Base-by-base conservation (phyloP, 108 stramenopile genomes). In the Aureococcus anophagefferens region DNA sequence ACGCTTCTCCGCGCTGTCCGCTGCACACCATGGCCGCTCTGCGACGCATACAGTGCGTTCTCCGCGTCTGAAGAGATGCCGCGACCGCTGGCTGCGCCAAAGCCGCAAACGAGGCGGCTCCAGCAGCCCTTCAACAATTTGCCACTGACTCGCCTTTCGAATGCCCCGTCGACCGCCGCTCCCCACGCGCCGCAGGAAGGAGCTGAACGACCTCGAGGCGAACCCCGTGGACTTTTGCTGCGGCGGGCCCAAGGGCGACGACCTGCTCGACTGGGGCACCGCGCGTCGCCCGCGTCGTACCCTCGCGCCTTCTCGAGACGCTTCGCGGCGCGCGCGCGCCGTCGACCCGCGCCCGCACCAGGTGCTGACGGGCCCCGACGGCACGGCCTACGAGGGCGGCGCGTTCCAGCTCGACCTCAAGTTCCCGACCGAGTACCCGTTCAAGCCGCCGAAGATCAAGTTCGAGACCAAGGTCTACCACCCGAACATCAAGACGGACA, bases 401-500 rank as follows among this genome's bases (percentile, higher is more conserved):
- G 66, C 68, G 46, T 93, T 91, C 69, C 68, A 77, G 62, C 45
- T 93, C 35, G 75, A 79, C 35, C 62, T 91, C 18, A 79, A 85
- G 40, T 89, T 93, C 73, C 88, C 89, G 0, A 68, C 86, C 0
- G 84, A 89, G 67, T 94, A 94, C 75, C 93, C 93, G 15, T 94
- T 94, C 85, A 92, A 90, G 72, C 76, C 93, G n/a, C 93, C 93
- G 29, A 84, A 77, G 62, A 74, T 94, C 25, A 77, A 71, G 66
- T 94, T 94, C 71, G 63, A 68, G 33, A 94, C 93, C 63, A 88
- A 89, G 70, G 78, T 91, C 18, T 92, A 92, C 74, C 93, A 94
- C 82, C 91, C 91, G 33, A 86, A 85, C 67, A 83, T 94, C 32
- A 81, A 88, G 70, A 74, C 75, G 29, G 87, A 91, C 68, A 73